These are phyloP conservation scores for Cymbopogon citratus DNA, from an alignment of 176 grass and related monocot genomes.

Conservation along the genomic window DNA sequence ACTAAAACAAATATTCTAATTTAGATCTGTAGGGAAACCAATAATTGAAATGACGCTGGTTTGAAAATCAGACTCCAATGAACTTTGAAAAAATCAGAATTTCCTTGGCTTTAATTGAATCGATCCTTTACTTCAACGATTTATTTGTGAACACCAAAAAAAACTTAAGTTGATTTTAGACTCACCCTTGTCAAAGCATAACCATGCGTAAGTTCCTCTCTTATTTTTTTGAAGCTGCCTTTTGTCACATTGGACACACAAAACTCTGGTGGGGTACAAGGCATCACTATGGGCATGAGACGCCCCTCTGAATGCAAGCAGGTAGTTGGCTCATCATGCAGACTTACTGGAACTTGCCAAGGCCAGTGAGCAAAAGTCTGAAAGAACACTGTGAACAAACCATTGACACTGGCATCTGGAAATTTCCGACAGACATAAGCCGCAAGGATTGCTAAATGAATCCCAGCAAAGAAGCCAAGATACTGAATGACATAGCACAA, in stretches of 20 bases:
- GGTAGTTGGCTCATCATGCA: slow-evolving; percentile 30
- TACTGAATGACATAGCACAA: slow-evolving; percentile 33
- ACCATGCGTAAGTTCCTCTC: slow-evolving; percentile 51
- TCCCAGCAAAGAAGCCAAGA: slow-evolving; percentile 70
- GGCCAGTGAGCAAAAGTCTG: slow-evolving; percentile 57
- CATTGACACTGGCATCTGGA: slow-evolving; percentile 44
- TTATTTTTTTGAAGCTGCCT: slow-evolving; percentile 54
- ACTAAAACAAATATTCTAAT: background rate
- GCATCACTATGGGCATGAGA: slow-evolving; percentile 72
- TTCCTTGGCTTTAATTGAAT: background rate
- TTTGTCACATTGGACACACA: slow-evolving; percentile 62
- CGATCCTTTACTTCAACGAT: background rate
- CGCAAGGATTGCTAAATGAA: slow-evolving; percentile 62
- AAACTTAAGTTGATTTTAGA: background rate
- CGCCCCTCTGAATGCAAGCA: slow-evolving; percentile 28
- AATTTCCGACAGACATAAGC: slow-evolving; percentile 57
- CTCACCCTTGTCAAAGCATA: slow-evolving; percentile 61
- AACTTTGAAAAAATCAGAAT: background rate
- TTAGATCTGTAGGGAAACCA: background rate
- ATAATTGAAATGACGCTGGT: background rate
- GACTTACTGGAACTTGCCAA: slow-evolving; percentile 53
- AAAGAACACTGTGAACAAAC: slow-evolving; percentile 51
- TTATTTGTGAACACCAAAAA: background rate
- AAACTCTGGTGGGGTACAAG: slow-evolving; percentile 55
- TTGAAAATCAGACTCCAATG: background rate